Percentiles rank a stretch among this genome's conserved stretches.
Evolutionary conservation across 768 basidiomycete genomes (phyloP).

Genomic region (Phylloporus rhodoxanthus): DNA sequence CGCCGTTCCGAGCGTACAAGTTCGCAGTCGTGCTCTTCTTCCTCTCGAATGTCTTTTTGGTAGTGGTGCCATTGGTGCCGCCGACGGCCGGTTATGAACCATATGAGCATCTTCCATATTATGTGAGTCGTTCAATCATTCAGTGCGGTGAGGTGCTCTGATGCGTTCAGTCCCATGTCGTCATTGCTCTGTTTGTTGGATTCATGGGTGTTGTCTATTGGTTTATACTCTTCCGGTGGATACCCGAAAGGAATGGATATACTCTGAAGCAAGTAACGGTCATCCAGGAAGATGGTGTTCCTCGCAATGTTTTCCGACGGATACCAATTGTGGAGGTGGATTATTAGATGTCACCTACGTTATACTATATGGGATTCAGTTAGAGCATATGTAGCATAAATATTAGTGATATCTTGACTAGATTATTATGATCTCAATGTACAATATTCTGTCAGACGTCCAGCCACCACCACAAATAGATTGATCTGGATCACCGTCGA

Average conservation of each 20-base stretch:
- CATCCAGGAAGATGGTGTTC: slow-evolving; percentile 51
- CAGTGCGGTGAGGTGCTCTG: neutral
- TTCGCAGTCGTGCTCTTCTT: slow-evolving; percentile 49
- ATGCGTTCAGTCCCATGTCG: slow-evolving; percentile 41
- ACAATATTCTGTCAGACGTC: too few species aligned
- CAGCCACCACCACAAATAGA: too few species aligned
- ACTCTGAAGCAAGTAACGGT: slow-evolving; percentile 42
- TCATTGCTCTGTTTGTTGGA: slow-evolving; percentile 43
- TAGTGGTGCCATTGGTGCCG: slow-evolving; percentile 58
- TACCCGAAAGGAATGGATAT: slow-evolving; percentile 46
- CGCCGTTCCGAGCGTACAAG: slow-evolving; percentile 57
- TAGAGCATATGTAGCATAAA: too few species aligned
- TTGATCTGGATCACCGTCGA: too few species aligned
- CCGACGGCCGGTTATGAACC: slow-evolving; percentile 45
- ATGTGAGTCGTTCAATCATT: slow-evolving; percentile 39
- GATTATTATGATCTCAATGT: too few species aligned
- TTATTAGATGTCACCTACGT: slow-evolving; percentile 1
- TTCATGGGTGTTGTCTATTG: slow-evolving; percentile 51
- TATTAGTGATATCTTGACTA: too few species aligned
- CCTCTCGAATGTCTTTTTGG: slow-evolving; percentile 59
- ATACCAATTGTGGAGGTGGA: slow-evolving; percentile 19
- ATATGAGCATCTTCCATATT: slow-evolving; percentile 62
- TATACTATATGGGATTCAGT: too few species aligned
- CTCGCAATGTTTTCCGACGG: slow-evolving; percentile 47
- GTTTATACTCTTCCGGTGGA: slow-evolving; percentile 47